Evolutionary conservation across 768 basidiomycete genomes (phyloP).

Genomic region (Solioccasus polychromus): DNA sequence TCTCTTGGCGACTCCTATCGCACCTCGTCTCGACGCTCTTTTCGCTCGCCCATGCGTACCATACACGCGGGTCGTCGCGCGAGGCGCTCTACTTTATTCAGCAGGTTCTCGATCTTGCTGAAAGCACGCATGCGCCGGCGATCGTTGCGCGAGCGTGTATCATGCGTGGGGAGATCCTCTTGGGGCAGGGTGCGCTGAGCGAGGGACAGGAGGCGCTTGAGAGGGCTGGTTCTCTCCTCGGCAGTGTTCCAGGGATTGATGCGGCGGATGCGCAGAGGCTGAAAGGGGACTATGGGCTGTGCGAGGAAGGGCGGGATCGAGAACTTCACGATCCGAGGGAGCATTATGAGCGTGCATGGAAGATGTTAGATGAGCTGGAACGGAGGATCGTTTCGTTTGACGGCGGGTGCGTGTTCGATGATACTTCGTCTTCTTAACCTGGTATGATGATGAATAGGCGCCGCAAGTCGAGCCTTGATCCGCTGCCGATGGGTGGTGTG

Average conservation of each 20-base stretch:
- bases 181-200: conserved; percentile 58
- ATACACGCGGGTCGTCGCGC: conserved; percentile 72
- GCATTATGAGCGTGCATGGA: conserved; percentile 54
- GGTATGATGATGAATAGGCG: conserved; percentile 28
- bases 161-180: conserved; percentile 64
- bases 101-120: conserved; percentile 73
- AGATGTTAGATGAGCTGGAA: conserved; percentile 62
- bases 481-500: conserved; percentile 19
- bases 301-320: conserved; percentile 28
- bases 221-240: conserved; percentile 45
- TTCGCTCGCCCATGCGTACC: conserved; percentile 61
- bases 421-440: not conserved
- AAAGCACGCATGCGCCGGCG: conserved; percentile 62
- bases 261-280: conserved; percentile 57
- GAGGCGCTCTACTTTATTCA: conserved; percentile 84
- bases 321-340: conserved; percentile 40
- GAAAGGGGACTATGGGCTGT: conserved; percentile 47
- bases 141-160: conserved; percentile 64
- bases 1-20: conserved; percentile 78
- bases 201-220: conserved; percentile 55
- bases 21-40: conserved; percentile 67
- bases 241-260: conserved; percentile 52
- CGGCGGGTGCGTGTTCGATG: conserved; percentile 38
- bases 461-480: conserved; percentile 43
- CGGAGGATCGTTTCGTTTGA: conserved; percentile 52